Conservation (phyloP, 495 filamentous ascomycete species). For the Hypoxylon perforatum region DNA sequence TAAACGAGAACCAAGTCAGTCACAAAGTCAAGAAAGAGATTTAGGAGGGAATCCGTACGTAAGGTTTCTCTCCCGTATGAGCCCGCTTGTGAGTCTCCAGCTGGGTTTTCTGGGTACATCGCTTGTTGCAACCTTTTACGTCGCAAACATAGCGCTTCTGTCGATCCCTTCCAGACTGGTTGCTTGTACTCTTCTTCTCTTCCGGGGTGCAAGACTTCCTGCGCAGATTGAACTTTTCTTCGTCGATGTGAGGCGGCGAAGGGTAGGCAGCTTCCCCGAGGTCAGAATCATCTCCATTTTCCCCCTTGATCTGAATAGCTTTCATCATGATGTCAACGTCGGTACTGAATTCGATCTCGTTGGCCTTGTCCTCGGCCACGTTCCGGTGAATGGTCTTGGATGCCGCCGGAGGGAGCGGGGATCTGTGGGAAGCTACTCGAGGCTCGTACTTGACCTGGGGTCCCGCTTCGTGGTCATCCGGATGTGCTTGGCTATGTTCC, state of each 20-base stretch:
- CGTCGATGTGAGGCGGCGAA: conserved; percentile 30
- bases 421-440: conserved; percentile 30
- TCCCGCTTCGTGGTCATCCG: conserved; percentile 21
- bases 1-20: conserved; percentile 43
- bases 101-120: conserved; percentile 92
- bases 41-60: conserved; percentile 66
- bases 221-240: conserved; percentile 37
- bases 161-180: conserved; percentile 5
- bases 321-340: conserved; percentile 93
- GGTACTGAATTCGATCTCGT: conserved; percentile 74
- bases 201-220: conserved; percentile 33
- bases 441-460: conserved; percentile 52
- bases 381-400: conserved; percentile 45
- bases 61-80: conserved; percentile 92
- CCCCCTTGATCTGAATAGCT: conserved; percentile 79
- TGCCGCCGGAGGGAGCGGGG: conserved; percentile 15
- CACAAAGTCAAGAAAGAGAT: background rate
- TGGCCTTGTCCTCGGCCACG: conserved; percentile 32
- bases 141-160: conserved; percentile 81
- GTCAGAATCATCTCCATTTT: conserved; percentile 45
- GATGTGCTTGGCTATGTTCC: conserved; percentile 27
- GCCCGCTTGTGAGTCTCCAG: conserved; percentile 90
- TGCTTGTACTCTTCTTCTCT: background rate
- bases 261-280: conserved; percentile 29
- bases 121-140: conserved; percentile 80